Evolutionary conservation across 108 stramenopile genomes (phyloP), one percentile per base, ranked within the genome.

Genomic region (Skeletonema marinoi): DNA sequence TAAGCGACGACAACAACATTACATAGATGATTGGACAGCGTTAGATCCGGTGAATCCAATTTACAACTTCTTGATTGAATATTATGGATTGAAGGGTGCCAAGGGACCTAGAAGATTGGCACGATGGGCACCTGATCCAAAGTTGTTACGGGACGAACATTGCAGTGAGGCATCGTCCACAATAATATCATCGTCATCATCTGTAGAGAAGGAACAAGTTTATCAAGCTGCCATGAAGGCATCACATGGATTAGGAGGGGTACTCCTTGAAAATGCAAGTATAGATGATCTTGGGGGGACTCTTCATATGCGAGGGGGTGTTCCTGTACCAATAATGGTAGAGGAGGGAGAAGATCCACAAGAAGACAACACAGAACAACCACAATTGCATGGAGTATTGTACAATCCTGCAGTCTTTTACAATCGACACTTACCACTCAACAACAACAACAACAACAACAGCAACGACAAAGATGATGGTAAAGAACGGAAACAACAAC

Each of bases 41-140:
- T 64, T 94, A 69, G 91, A 94, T 81, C 87, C 91, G 14, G 68
- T 78, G 35, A 71, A 94, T 82, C 93, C 93, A 14, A 71, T 92
- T n/a, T 94, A 91, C 73, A 94, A 94, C 63, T 94, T 94, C 78
- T 66, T 94, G 35, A 87, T 94, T 39, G 93, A 94, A 71, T 94
- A 94, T 71, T 94, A 94, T 73, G 93, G 93, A 17, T 56, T 94
- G 16, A 92, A 90, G 61, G 91, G 89, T 0, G 39, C 64, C 60
- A 93, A 91, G 70, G 93, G 93, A 12, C 68, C 81, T 14, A 65
- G 78, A 32, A 59, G 87, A 64, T 70, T 94, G 51, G 73, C 75
- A 16, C 30, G 89, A 46, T 94, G 93, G 93, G 85, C 86, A 29
- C 93, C 93, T 6, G 56, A 74, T 68, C 81, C 84, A 25, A 60